Evolutionary conservation across 169 alveolate genomes (phyloP).

Genomic region (Cryptosporidium ryanae): DNA sequence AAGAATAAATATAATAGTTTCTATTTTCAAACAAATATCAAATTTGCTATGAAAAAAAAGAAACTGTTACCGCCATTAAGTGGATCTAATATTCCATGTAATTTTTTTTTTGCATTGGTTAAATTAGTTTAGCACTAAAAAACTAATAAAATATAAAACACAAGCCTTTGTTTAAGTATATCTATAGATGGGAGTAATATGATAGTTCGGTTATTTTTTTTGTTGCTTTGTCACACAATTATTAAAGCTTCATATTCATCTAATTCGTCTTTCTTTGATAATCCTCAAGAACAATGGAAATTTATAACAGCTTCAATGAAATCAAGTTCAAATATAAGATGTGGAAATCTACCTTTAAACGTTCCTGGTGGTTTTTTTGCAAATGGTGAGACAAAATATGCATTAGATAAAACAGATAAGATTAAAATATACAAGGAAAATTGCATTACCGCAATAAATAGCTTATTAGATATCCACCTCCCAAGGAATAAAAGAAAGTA

Average conservation of each 20-base stretch:
- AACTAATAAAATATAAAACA: background rate
- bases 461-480: constrained; percentile 47
- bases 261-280: background rate
- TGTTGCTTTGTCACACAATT: constrained; percentile 8
- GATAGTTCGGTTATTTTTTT: constrained; percentile 15
- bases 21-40: too few species aligned
- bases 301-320: constrained; percentile 16
- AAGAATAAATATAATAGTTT: too few species aligned
- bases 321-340: constrained; percentile 25
- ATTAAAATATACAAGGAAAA: constrained; percentile 26
- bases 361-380: constrained; percentile 42
- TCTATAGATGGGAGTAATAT: constrained; percentile 34
- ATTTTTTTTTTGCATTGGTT: too few species aligned
- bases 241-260: background rate
- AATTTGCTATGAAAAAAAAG: background rate
- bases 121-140: too few species aligned
- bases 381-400: constrained; percentile 32
- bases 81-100: constrained; percentile 44
- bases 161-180: background rate
- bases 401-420: background rate
- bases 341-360: constrained; percentile 11
- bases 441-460: constrained; percentile 30
- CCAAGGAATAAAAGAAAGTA: constrained; percentile 40
- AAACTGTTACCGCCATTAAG: constrained; percentile 22
- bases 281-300: constrained; percentile 20